These are phyloP conservation scores for Penicillium crystallinum DNA, from an alignment of 495 filamentous ascomycete species.

Conservation along the genomic window DNA sequence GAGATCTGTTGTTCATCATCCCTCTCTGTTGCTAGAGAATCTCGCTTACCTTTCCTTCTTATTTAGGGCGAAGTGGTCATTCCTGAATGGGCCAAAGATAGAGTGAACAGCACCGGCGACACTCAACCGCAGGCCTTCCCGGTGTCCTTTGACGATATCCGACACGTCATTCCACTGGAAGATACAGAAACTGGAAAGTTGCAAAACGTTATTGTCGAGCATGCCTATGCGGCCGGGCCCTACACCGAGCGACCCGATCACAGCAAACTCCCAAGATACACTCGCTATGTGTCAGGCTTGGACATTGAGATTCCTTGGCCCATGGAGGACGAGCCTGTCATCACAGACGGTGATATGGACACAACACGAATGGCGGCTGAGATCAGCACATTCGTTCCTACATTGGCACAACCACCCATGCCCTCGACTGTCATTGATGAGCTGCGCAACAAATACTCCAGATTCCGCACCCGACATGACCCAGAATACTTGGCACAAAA, in stretches of 20 bases:
- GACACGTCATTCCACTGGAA: constrained; percentile 70
- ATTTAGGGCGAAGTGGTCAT: constrained; percentile 52
- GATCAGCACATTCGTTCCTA: constrained; percentile 67
- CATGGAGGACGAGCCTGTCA: constrained; percentile 29
- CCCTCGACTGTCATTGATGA: constrained; percentile 77
- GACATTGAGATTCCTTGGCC: constrained; percentile 72
- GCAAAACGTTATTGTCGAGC: constrained; percentile 69
- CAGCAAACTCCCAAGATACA: constrained; percentile 33
- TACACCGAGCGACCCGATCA: constrained; percentile 29
- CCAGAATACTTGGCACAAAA: constrained; percentile 51
- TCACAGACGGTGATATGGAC: constrained; percentile 56
- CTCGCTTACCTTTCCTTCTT: constrained; percentile 6
- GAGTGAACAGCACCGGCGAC: constrained; percentile 35
- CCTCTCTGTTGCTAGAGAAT: background rate
- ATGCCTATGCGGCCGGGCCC: constrained; percentile 45
- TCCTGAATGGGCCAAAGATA: constrained; percentile 47
- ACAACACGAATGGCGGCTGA: constrained; percentile 75
- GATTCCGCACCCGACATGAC: constrained; percentile 78
- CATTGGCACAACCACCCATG: constrained; percentile 70
- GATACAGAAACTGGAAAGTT: constrained; percentile 57
- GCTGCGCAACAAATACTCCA: constrained; percentile 76
- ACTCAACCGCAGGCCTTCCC: constrained; percentile 44
- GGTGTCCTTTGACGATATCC: constrained; percentile 63
- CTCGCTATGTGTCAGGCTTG: constrained; percentile 40
- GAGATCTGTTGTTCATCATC: background rate